Conservation (phyloP, 352 stramenopile genomes). For the Phytophthora pluvialis region DNA sequence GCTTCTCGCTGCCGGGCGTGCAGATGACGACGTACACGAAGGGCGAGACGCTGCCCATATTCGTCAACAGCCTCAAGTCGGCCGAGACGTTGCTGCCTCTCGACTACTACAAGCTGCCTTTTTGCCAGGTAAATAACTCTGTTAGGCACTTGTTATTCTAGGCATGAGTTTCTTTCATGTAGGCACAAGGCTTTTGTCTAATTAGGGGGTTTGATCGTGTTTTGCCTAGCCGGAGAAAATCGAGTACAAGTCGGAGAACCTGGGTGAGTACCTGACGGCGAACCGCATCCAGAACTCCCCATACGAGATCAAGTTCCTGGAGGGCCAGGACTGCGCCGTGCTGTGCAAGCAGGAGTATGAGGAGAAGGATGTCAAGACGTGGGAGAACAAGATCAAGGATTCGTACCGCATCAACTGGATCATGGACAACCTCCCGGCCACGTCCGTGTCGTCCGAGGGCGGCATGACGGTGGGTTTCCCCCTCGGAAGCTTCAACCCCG, state of each 20-base stretch:
- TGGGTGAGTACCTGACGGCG: slow-evolving; percentile 98
- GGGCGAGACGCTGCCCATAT: slow-evolving; percentile 86
- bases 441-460: slow-evolving; percentile 70
- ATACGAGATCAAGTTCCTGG: slow-evolving; percentile 95
- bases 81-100: slow-evolving; percentile 96
- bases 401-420: slow-evolving; percentile 99
- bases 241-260: slow-evolving; percentile 98
- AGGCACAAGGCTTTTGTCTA: not conserved
- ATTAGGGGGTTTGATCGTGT: slow-evolving; percentile 2
- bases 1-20: slow-evolving; percentile 85
- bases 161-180: not conserved
- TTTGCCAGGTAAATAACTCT: slow-evolving; percentile 84
- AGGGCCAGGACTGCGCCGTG: slow-evolving; percentile 72
- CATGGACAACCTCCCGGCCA: slow-evolving; percentile 97
- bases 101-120: slow-evolving; percentile 98
- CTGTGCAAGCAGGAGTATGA: slow-evolving; percentile 90
- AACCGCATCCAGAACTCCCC: slow-evolving; percentile 99
- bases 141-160: not conserved
- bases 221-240: slow-evolving; percentile 76
- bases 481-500: slow-evolving; percentile 90
- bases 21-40: slow-evolving; percentile 91
- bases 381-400: slow-evolving; percentile 95
- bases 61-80: slow-evolving; percentile 96
- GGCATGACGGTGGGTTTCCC: slow-evolving; percentile 85
- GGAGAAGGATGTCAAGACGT: slow-evolving; percentile 91